A percentile compares a stretch with the other conserved stretches of the same genome.
phyloP scores from a whole-genome alignment of 768 basidiomycete genomes.

The Suillus subalutaceus region DNA sequence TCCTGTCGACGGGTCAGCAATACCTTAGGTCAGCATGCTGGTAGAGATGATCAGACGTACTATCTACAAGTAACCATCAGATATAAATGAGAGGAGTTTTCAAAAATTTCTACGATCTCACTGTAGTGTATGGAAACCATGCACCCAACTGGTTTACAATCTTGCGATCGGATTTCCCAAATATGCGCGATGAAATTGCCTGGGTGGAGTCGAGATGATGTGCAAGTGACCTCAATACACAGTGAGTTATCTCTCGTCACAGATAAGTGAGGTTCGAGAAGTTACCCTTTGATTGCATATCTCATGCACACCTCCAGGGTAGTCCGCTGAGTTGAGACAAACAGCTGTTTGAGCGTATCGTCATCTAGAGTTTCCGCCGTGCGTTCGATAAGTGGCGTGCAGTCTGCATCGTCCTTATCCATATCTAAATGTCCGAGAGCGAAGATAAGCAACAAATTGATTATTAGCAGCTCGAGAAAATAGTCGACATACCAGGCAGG shows the following conservation, averaged over 20 bases:
- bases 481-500: background rate
- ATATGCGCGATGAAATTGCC: background rate
- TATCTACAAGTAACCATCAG: background rate
- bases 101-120: background rate
- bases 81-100: background rate
- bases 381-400: background rate
- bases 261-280: background rate
- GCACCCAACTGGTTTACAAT: background rate
- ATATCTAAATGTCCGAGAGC: background rate
- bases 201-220: background rate
- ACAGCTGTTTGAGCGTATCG: background rate
- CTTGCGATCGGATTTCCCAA: background rate
- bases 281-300: background rate
- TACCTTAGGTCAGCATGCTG: background rate
- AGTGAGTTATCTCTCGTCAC: background rate
- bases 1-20: no score
- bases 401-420: background rate
- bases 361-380: background rate
- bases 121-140: background rate
- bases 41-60: background rate
- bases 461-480: background rate
- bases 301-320: background rate
- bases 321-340: background rate
- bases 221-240: background rate
- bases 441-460: background rate